A percentile compares a stretch with the other conserved stretches of the same genome.
Conservation (phyloP, 805 yeast species). For the Scheffersomyces coipomensis region DNA sequence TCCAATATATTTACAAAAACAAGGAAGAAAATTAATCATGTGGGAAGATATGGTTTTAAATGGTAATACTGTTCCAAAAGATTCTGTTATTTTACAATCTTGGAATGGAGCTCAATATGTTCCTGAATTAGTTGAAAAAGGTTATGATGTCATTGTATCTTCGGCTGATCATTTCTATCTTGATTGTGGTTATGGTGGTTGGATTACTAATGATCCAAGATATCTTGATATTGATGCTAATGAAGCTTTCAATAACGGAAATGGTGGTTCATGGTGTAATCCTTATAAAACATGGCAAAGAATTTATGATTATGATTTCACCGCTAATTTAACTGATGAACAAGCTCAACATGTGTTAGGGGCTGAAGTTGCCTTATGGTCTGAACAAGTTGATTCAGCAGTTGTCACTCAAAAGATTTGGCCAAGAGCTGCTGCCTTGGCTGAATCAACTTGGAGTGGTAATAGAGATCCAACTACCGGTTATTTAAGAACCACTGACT, state of each 20-base stretch:
- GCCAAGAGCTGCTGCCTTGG: conserved; percentile 43
- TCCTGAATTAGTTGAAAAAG: conserved; percentile 26
- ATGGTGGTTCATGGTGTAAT: conserved; percentile 40
- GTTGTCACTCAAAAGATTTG: conserved; percentile 31
- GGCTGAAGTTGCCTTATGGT: conserved; percentile 40
- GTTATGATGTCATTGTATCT: conserved; percentile 40
- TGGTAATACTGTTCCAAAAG: conserved; percentile 25
- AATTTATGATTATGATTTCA: conserved; percentile 35
- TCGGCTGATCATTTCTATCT: conserved; percentile 30
- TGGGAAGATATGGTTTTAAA: conserved; percentile 38
- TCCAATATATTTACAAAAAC: conserved; percentile 26
- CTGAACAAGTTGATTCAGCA: conserved; percentile 34
- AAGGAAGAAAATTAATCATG: conserved; percentile 28
- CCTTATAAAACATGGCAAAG: conserved; percentile 46
- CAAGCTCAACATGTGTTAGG: conserved; percentile 33
- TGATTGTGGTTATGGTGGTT: conserved; percentile 42
- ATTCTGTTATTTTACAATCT: conserved; percentile 29
- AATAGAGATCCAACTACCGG: conserved; percentile 29
- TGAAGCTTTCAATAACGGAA: conserved; percentile 24
- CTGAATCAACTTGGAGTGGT: conserved; percentile 42
- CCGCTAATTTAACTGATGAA: conserved; percentile 24
- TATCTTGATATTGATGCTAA: conserved; percentile 21
- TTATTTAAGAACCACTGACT: conserved; percentile 20
- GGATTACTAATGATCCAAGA: conserved; percentile 33
- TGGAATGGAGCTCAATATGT: conserved; percentile 26